These are phyloP conservation scores for Logfia minima DNA, from an alignment of 129 eudicot genomes.

Conservation along the genomic window DNA sequence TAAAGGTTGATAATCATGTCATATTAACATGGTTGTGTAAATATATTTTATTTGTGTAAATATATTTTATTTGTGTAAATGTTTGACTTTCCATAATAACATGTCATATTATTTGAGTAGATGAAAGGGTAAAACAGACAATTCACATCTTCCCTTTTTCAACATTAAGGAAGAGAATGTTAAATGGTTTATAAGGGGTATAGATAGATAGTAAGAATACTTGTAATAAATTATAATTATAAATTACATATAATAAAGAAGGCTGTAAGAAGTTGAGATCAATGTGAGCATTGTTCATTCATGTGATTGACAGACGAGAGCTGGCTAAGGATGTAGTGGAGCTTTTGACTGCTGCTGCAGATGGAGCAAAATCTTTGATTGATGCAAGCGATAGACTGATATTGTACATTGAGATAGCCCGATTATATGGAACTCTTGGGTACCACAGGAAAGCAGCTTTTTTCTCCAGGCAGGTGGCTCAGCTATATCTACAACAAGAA, in stretches of 20 bases:
- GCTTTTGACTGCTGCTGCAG: conserved; percentile 91
- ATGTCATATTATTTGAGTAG: too few relatives aligned
- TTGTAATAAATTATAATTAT: too few relatives aligned
- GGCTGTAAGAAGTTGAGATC: conserved; percentile 14
- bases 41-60: too few relatives aligned
- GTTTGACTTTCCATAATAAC: too few relatives aligned
- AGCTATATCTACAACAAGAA: conserved; percentile 89
- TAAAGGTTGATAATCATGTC: too few relatives aligned
- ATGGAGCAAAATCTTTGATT: conserved; percentile 88
- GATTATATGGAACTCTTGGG: conserved; percentile 88
- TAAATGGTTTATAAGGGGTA: too few relatives aligned
- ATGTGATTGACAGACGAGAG: conserved; percentile 62
- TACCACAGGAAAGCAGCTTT: conserved; percentile 95
- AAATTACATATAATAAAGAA: neutral
- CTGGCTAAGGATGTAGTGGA: conserved; percentile 92
- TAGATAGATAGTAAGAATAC: neutral
- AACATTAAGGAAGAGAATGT: too few relatives aligned
- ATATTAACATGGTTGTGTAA: too few relatives aligned
- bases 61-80: too few relatives aligned
- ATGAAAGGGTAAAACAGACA: too few relatives aligned
- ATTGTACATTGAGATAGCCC: conserved; percentile 86
- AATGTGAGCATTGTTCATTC: conserved; percentile 1
- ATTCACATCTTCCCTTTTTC: too few relatives aligned
- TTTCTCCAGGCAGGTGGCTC: conserved; percentile 98
- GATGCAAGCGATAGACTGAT: conserved; percentile 94